Base-by-base conservation (phyloP, 192 early-diverging fungal species). In the Phycomyces blakesleeanus region DNA sequence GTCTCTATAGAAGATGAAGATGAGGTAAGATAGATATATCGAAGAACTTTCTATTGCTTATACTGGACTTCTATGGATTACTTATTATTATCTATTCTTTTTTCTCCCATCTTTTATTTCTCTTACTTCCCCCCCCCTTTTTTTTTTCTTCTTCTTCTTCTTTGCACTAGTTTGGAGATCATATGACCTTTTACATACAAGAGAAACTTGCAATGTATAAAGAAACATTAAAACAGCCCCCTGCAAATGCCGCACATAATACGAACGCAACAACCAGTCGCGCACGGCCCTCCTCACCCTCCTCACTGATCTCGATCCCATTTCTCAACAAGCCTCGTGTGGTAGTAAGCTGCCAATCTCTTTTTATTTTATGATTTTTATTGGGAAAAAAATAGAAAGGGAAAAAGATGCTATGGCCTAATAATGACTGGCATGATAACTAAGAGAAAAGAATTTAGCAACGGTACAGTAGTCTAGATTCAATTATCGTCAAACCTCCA, bases 291-390 rank as follows among this genome's bases (percentile, higher is more conserved):
- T 50, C 63, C 47, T 65, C 63, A n/a, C 63, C 63, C 15, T 42
- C 55, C 5, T 57, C 63, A 38, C 18, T 65, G 1, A 65, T 63
- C 11, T 51, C 61, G 40, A 52, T 65, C 10, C 42, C 54, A 21
- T 65, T 65, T 57, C 52, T 65, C 21, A 65, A 65, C 34, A 65
- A 65, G 21, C 63, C 63, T 21, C 52, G 63, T 54, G 29, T 47
- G 7, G 44, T 57, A 22, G 63, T 65, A 65, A 65, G 27, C 21
- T 54, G 29, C 3, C 29, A 34, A 34, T 34, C n/a, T 34, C 29
- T 34, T 34, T 34, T 34, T 34, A 5, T 34, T 34, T 34, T 7
- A 34, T 34, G 29, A 34, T 34, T 34, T 34, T 34, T 2, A 5
- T 34, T 34, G 2, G 7, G 29, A 34, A 7, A 34, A 7, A 2